Evolutionary conservation across 345 rosid genomes (phyloP).

Genomic region (Gossypium raimondii): DNA sequence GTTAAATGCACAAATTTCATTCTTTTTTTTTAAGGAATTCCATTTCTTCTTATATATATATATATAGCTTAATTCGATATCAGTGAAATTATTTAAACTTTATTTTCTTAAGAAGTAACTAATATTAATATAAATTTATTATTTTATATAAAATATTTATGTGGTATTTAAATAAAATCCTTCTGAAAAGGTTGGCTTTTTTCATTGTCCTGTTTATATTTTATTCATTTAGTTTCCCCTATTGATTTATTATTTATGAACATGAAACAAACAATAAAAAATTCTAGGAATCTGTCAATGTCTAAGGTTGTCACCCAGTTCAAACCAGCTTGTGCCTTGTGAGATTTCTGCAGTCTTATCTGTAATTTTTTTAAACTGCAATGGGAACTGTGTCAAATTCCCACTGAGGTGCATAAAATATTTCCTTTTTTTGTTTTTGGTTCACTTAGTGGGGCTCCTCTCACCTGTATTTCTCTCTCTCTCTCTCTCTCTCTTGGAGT

Average conservation of each 20-base stretch:
- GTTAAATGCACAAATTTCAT: too few relatives aligned
- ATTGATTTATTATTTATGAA: not conserved
- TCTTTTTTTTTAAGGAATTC: too few relatives aligned
- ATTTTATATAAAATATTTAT: too few relatives aligned
- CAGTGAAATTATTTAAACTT: too few relatives aligned
- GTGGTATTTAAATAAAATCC: too few relatives aligned
- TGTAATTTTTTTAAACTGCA: not conserved
- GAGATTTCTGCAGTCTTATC: conserved; percentile 15
- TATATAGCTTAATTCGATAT: too few relatives aligned
- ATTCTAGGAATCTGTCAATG: conserved; percentile 26
- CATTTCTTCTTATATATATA: too few relatives aligned
- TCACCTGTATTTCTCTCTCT: conserved; percentile 9
- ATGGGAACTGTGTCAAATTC: not conserved
- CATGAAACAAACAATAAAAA: conserved; percentile 6
- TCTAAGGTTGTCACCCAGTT: conserved; percentile 23
- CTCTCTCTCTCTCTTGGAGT: conserved; percentile 11
- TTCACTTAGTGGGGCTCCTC: not conserved
- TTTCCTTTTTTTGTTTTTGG: conserved; percentile 12
- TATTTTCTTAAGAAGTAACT: too few relatives aligned
- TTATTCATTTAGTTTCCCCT: too few relatives aligned
- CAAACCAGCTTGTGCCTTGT: conserved; percentile 26
- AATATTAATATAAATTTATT: too few relatives aligned
- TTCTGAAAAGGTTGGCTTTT: too few relatives aligned
- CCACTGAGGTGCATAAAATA: not conserved
- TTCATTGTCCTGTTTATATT: too few relatives aligned